phyloP scores from a whole-genome alignment of 768 basidiomycete species.

The Podaxis sp. region DNA sequence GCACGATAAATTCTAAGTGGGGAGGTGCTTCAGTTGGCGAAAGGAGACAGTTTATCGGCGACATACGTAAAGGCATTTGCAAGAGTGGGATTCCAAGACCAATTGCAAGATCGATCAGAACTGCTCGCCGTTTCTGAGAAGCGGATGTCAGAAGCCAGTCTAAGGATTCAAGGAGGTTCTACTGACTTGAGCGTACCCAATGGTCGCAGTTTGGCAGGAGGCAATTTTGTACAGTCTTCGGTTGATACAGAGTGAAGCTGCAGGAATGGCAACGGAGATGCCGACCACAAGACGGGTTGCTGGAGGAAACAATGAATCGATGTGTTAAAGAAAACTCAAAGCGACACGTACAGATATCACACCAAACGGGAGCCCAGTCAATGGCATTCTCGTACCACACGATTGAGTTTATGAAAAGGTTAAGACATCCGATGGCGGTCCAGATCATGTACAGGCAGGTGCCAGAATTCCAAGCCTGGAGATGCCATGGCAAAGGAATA shows the following conservation, averaged over 20 bases:
- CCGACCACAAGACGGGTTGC: slow-evolving; percentile 30
- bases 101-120: neutral
- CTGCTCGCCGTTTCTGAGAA: neutral
- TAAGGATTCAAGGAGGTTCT: no score
- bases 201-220: slow-evolving; percentile 25
- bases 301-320: slow-evolving; percentile 15
- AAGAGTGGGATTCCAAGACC: neutral
- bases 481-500: slow-evolving; percentile 51
- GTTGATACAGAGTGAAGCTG: slow-evolving; percentile 36
- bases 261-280: slow-evolving; percentile 31
- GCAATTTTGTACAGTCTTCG: slow-evolving; percentile 40
- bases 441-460: slow-evolving; percentile 25
- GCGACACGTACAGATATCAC: slow-evolving; percentile 40
- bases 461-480: slow-evolving; percentile 41
- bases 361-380: slow-evolving; percentile 45
- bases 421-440: slow-evolving; percentile 40
- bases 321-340: neutral
- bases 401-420: slow-evolving; percentile 52
- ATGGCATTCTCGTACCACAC: slow-evolving; percentile 52
- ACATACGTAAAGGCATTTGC: neutral
- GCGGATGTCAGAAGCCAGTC: no score
- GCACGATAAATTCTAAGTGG: slow-evolving; percentile 34
- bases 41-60: no score
- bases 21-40: slow-evolving; percentile 5
- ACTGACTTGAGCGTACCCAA: neutral